Percentiles rank a stretch among this genome's conserved stretches.
These are phyloP conservation scores for Globisporangium yorkense DNA, from an alignment of 352 stramenopile genomes.

Conservation along the genomic window DNA sequence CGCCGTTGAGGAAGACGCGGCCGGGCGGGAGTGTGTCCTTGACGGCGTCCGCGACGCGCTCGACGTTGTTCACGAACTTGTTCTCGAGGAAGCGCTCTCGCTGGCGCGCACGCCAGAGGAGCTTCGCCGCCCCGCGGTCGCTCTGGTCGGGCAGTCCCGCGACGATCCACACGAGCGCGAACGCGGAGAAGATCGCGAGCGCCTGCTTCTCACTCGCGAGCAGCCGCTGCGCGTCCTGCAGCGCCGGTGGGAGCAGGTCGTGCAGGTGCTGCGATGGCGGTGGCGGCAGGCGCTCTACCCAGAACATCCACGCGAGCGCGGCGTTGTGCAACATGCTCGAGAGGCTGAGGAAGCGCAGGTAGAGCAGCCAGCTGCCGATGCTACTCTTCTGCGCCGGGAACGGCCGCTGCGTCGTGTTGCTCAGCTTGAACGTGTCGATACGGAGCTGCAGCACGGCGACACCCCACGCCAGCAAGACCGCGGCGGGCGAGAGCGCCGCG, in stretches of 20 bases:
- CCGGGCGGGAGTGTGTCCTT: slow-evolving; percentile 29
- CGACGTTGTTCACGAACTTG: slow-evolving; percentile 57
- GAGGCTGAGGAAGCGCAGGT: slow-evolving; percentile 48
- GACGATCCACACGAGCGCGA: slow-evolving; percentile 25
- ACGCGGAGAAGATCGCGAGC: slow-evolving; percentile 32
- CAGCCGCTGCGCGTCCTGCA: background rate
- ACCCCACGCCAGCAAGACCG: slow-evolving; percentile 35
- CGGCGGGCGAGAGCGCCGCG: slow-evolving; percentile 34
- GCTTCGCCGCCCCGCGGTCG: slow-evolving; percentile 28
- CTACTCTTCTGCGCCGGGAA: slow-evolving; percentile 41
- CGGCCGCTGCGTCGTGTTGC: slow-evolving; percentile 51
- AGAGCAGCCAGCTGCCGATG: slow-evolving; percentile 57
- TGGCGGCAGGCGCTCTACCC: slow-evolving; percentile 11
- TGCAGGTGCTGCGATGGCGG: slow-evolving; percentile 12
- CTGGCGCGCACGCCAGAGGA: slow-evolving; percentile 14
- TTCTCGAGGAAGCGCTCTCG: slow-evolving; percentile 39
- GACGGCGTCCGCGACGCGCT: slow-evolving; percentile 22
- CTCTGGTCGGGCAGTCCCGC: slow-evolving; percentile 24
- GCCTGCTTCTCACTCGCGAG: slow-evolving; percentile 24
- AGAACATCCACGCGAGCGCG: slow-evolving; percentile 24
- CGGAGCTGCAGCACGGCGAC: slow-evolving; percentile 56
- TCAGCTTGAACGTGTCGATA: slow-evolving; percentile 59
- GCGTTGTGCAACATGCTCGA: slow-evolving; percentile 51
- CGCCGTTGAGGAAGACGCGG: slow-evolving; percentile 67
- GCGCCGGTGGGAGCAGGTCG: slow-evolving; percentile 13